Evolutionary conservation across 108 stramenopile species (phyloP).

Genomic region (Discostella stelligeroides): DNA sequence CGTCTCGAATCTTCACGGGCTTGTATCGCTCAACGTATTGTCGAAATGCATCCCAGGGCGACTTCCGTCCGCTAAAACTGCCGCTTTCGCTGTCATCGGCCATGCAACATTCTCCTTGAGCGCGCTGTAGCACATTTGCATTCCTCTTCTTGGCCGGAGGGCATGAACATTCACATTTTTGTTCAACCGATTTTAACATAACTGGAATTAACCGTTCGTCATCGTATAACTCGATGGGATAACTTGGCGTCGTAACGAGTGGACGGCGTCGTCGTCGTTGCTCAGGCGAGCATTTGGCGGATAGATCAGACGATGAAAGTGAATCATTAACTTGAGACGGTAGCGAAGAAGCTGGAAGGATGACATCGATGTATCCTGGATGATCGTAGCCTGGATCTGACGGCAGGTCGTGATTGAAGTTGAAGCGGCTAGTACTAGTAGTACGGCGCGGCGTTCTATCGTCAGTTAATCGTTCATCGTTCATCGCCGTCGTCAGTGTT

Average conservation of each 20-base stretch:
- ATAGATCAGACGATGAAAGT: no score
- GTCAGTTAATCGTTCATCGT: no score
- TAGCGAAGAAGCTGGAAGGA: not conserved
- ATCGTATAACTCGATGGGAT: slow-evolving; percentile 25
- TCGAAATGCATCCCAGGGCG: slow-evolving; percentile 34
- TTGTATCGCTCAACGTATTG: slow-evolving; percentile 30
- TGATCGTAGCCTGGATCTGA: slow-evolving; percentile 23
- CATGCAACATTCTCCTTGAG: not conserved
- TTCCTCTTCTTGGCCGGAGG: not conserved
- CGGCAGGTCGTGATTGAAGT: no score
- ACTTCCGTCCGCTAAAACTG: not conserved
- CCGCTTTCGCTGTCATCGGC: not conserved
- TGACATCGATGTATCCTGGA: slow-evolving; percentile 28
- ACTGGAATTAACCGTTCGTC: slow-evolving; percentile 22
- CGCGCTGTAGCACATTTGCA: no score
- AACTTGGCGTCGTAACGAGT: slow-evolving; percentile 18
- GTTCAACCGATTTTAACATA: not conserved
- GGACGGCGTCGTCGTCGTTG: not conserved
- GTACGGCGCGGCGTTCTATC: no score
- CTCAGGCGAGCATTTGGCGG: not conserved
- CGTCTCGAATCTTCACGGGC: slow-evolving; percentile 34
- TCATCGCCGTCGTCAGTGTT: no score
- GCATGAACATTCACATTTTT: not conserved
- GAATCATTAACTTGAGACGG: no score
- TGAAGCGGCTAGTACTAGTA: no score